A percentile compares a stretch with the other conserved stretches of the same genome.
Conservation (phyloP, 1,139 yeast genomes). For the Geotrichum bryndzae region DNA sequence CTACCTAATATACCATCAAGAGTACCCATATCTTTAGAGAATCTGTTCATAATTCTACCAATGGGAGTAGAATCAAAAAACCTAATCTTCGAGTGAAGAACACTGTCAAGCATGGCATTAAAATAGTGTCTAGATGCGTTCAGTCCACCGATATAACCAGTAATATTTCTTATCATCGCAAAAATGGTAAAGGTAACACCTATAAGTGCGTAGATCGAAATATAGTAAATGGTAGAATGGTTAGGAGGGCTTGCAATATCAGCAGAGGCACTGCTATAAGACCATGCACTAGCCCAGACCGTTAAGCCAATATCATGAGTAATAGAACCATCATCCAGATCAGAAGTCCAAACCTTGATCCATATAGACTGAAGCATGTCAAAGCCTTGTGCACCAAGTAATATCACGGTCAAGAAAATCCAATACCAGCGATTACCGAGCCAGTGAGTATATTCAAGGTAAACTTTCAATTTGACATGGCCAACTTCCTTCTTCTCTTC, state of each 20-base stretch:
- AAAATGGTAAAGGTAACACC: conserved; percentile 55
- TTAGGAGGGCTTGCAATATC: conserved; percentile 40
- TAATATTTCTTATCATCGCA: conserved; percentile 54
- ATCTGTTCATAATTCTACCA: conserved; percentile 94
- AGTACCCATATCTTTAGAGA: conserved; percentile 90
- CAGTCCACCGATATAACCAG: conserved; percentile 65
- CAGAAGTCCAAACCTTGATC: conserved; percentile 69
- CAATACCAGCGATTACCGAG: conserved; percentile 58
- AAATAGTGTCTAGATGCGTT: conserved; percentile 75
- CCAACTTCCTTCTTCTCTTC: conserved; percentile 85
- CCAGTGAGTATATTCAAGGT: conserved; percentile 55
- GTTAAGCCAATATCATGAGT: conserved; percentile 48
- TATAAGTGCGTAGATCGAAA: conserved; percentile 59
- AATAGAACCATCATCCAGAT: not conserved
- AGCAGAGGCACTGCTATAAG: conserved; percentile 53
- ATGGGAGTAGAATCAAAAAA: conserved; percentile 96
- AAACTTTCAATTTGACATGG: conserved; percentile 65
- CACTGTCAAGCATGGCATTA: conserved; percentile 53
- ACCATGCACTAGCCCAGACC: conserved; percentile 57
- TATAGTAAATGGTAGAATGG: conserved; percentile 54
- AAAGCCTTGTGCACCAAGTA: conserved; percentile 49
- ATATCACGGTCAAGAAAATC: conserved; percentile 42
- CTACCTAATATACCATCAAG: conserved; percentile 92
- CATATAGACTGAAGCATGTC: conserved; percentile 73
- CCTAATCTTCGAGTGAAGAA: conserved; percentile 71